Evolutionary conservation across 176 grass and related monocot species (phyloP), one percentile per base, ranked within the genome.

Genomic region (Musa schizocarpa): DNA sequence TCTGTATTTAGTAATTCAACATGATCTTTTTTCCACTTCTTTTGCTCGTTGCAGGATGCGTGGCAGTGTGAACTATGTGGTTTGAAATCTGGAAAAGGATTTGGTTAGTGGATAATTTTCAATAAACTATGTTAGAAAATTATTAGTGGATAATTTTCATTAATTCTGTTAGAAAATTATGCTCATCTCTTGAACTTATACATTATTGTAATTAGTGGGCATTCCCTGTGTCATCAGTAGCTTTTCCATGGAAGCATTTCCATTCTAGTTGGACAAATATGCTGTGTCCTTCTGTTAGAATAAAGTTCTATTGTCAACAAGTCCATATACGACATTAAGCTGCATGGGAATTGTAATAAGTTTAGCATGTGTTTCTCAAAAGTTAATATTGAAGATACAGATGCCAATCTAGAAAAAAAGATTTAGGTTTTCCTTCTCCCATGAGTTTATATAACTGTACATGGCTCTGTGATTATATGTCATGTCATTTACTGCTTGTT

Each of bases 51-150:
- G 59, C 90, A 99, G 96, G 96, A 89, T 73, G 53, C 86, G 61
- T 99, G 96, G 91, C 86, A 85, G 22, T 99, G 96, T 52, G 88
- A 95, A 52, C 84, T 99, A 69, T 99, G 96, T 76, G 86, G 88
- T 82, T 61, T 78, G 1, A 88, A 89, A 79, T 81, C 76, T 3
- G 86, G 96, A 48, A 99, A 99, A 87, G 88, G 96, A 92, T 99
- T 92, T 82, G 96, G 96, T 99, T 79, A 86, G 92, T 89, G 68
- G 53, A 72, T 73, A 29, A 63, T 34, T 73, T 54, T 27, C 67
- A 65, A 53, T 63, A 22, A n/a, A 62, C 19, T 73, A 62, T 74
- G 0, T 69, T 69, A 16, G 16, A 57, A 57, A 57, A 57, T 57
- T 16, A 57, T 57, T 79, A 86, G 92, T 89, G 68, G 53, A 72